Evolutionary conservation across 83 land plant species (phyloP).

Genomic region (Thuja plicata): DNA sequence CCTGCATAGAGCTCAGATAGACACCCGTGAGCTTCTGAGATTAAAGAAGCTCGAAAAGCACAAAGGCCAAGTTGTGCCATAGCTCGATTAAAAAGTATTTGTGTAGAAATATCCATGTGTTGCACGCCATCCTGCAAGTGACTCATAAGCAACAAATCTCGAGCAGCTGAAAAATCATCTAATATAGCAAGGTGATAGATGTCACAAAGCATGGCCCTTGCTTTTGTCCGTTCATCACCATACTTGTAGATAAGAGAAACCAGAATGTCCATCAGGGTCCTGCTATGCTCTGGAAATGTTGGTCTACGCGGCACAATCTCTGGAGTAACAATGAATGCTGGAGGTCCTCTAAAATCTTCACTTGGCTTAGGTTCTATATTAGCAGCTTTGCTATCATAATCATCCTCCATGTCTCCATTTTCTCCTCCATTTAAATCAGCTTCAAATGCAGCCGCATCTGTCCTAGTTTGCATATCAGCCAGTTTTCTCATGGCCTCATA

Average conservation of each 20-base stretch:
- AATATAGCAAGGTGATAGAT: slow-evolving; percentile 86
- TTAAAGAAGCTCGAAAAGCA: slow-evolving; percentile 74
- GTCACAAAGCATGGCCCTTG: slow-evolving; percentile 96
- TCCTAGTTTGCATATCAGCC: too few relatives aligned
- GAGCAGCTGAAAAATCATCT: slow-evolving; percentile 72
- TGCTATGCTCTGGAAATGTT: slow-evolving; percentile 73
- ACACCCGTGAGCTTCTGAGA: slow-evolving; percentile 78
- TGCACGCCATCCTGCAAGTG: slow-evolving; percentile 84
- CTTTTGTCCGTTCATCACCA: slow-evolving; percentile 93
- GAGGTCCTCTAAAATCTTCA: too few relatives aligned
- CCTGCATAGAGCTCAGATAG: slow-evolving; percentile 87
- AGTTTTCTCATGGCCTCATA: too few relatives aligned
- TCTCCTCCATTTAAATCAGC: too few relatives aligned
- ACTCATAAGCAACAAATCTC: slow-evolving; percentile 90
- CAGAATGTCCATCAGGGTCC: slow-evolving; percentile 70
- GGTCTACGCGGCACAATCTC: slow-evolving; percentile 37
- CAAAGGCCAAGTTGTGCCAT: slow-evolving; percentile 94
- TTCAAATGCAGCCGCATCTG: too few relatives aligned
- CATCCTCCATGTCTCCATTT: too few relatives aligned
- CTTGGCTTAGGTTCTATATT: too few relatives aligned
- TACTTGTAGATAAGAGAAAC: slow-evolving; percentile 74
- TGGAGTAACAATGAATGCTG: too few relatives aligned
- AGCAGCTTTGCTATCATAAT: too few relatives aligned
- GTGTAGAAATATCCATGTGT: slow-evolving; percentile 82
- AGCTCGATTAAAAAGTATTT: slow-evolving; percentile 82